Base-by-base conservation (phyloP, 139 green algal genomes). In the Coccomyxa sp. region DNA sequence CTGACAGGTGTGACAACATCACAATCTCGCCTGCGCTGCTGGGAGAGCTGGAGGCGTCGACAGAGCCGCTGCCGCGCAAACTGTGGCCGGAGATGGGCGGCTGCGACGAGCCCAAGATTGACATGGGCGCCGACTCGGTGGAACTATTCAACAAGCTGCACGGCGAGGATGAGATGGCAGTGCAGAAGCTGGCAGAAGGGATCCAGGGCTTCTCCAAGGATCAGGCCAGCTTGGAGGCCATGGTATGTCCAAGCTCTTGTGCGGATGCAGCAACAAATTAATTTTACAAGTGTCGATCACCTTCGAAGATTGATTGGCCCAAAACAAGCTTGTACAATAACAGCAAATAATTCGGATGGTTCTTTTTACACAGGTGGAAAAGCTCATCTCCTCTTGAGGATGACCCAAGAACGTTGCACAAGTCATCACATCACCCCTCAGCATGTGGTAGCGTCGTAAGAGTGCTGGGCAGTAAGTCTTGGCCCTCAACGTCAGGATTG, bases 131-230 rank as follows among this genome's bases (percentile, higher is more conserved):
- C 25, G 58, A 67, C 76, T 81, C 63, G 14, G 28, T 86, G n/a
- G 79, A 88, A 23, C 79, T 83, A 59, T 96, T 96, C 83, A 75
- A 90, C 25, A 45, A 92, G 84, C 63, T 94, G 87, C 92, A 96
- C 84, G 87, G 81, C 25, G 80, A 82, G 10, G 93, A 97, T 83
- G 75, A 89, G 85, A 97, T 97, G 94, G 94, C 94, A 12, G 91
- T 95, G 23, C 94, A 98, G 10, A 98, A 98, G 91, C 90, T 98
- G 63, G 85, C 88, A 67, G 89, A 97, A 86, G 94, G 94, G 58
- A 96, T 98, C 79, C 89, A 97, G 1, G 85, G 68, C 58, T 85
- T 84, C 84, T 82, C 82, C 86, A 88, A 88, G 63, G 88, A 91
- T 82, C 88, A 91, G 82, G 74, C 18, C 30, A 90, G 84, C 74